Evolutionary conservation across 2,329 filamentous ascomycete genomes (phyloP).

Genomic region (Botrytis galanthina): DNA sequence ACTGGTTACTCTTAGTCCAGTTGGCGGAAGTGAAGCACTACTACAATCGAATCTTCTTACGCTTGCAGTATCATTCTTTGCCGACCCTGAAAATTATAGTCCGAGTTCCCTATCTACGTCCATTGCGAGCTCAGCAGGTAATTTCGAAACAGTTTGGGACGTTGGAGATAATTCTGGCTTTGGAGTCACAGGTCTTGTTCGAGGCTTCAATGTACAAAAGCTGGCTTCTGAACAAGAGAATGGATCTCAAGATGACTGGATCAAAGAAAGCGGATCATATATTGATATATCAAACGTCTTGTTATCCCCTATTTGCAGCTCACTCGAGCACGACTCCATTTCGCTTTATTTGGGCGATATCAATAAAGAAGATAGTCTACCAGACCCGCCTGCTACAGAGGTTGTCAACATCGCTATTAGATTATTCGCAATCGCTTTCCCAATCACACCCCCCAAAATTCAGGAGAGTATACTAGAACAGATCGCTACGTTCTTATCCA

Average conservation of each 20-base stretch:
- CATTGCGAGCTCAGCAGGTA: conserved; percentile 84
- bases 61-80: conserved; percentile 85
- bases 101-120: conserved; percentile 83
- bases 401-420: conserved; percentile 94
- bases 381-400: conserved; percentile 84
- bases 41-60: conserved; percentile 90
- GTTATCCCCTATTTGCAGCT: conserved; percentile 72
- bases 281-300: conserved; percentile 61
- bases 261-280: conserved; percentile 57
- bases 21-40: conserved; percentile 79
- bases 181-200: conserved; percentile 82
- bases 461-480: conserved; percentile 97
- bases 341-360: conserved; percentile 65
- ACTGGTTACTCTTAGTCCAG: conserved; percentile 82
- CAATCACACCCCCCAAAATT: conserved; percentile 83
- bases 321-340: conserved; percentile 85
- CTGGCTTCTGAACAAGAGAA: conserved; percentile 67
- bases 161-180: conserved; percentile 92
- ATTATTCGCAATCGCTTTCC: conserved; percentile 86
- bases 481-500: conserved; percentile 83
- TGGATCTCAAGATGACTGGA: conserved; percentile 50
- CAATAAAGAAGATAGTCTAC: conserved; percentile 46
- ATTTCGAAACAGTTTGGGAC: conserved; percentile 94
- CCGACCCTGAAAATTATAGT: conserved; percentile 85
- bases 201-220: conserved; percentile 69